Conservation (phyloP, 805 yeast genomes). For the Ogataea glucozyma region DNA sequence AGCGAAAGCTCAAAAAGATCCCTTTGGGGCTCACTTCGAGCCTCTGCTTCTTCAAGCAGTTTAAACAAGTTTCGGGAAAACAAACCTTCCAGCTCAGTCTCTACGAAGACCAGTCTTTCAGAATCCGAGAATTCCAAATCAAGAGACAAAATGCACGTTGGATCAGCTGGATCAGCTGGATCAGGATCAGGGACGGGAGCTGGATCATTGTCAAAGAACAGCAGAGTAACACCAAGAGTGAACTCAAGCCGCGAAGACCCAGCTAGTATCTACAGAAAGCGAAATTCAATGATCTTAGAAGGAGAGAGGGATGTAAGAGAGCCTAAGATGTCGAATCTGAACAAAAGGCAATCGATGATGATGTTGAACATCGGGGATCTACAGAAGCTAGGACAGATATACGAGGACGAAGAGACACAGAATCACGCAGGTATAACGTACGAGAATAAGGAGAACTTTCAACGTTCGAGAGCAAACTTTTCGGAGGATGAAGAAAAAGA, state of each 20-base stretch:
- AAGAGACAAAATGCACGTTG: conserved; percentile 4
- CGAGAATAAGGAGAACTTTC: conserved; percentile 8
- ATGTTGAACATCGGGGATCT: conserved; percentile 15
- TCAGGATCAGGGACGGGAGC: too few species aligned
- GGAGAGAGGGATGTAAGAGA: background rate
- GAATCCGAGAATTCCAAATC: background rate
- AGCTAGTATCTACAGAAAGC: background rate
- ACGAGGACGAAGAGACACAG: conserved; percentile 5
- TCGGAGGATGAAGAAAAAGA: conserved; percentile 3
- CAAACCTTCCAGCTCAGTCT: background rate
- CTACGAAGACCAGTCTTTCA: background rate
- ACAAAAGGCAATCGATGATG: conserved; percentile 22
- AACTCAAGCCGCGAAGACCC: conserved; percentile 1
- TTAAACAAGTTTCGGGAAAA: conserved; percentile 8
- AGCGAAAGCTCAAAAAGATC: conserved; percentile 22
- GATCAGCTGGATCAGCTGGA: too few species aligned
- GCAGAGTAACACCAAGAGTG: too few species aligned
- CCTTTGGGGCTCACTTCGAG: conserved; percentile 25
- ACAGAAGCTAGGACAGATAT: conserved; percentile 9
- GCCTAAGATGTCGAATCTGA: background rate
- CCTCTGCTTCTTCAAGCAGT: conserved; percentile 16
- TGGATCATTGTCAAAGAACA: too few species aligned
- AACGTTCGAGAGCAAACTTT: conserved; percentile 10
- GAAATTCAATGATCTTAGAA: conserved; percentile 8
- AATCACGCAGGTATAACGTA: background rate